Conservation (phyloP, 495 filamentous ascomycete species). For the Paragyromitra xinjiangensis region DNA sequence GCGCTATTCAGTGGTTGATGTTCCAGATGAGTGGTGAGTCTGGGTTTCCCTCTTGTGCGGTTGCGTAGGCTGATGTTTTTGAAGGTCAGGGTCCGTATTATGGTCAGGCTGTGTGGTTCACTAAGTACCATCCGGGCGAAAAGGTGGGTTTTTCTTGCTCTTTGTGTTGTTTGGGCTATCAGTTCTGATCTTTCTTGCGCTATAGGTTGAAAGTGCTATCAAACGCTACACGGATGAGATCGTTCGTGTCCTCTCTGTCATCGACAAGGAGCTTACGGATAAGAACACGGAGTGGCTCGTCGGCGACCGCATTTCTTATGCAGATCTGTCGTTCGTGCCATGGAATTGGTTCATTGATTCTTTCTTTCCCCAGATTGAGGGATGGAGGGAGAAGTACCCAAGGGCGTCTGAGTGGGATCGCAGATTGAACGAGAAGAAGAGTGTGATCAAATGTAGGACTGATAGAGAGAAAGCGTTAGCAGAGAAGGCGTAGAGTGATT, state of each 20-base stretch:
- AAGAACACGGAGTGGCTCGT: slow-evolving; percentile 67
- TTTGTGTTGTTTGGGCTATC: neutral
- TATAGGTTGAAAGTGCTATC: slow-evolving; percentile 63
- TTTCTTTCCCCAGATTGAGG: slow-evolving; percentile 31
- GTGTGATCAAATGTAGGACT: slow-evolving; percentile 44
- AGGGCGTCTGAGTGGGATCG: slow-evolving; percentile 62
- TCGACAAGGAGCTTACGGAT: slow-evolving; percentile 63
- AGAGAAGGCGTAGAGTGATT: slow-evolving; percentile 17
- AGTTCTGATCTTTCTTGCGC: neutral
- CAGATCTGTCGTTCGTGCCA: slow-evolving; percentile 67
- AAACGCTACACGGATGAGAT: slow-evolving; percentile 71
- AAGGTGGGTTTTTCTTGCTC: slow-evolving; percentile 49
- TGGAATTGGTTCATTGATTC: slow-evolving; percentile 61
- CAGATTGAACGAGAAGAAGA: slow-evolving; percentile 56
- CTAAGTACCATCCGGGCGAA: slow-evolving; percentile 63
- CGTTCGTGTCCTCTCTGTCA: slow-evolving; percentile 67
- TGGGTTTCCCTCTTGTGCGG: neutral
- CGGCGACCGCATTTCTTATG: slow-evolving; percentile 67
- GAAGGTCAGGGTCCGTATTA: slow-evolving; percentile 52
- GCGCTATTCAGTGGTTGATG: slow-evolving; percentile 71
- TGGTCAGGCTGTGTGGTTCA: slow-evolving; percentile 64
- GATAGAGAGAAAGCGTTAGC: slow-evolving; percentile 38
- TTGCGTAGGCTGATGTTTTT: neutral
- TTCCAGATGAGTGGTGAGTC: slow-evolving; percentile 66
- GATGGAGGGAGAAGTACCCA: slow-evolving; percentile 60